These are phyloP conservation scores for Aspergillus sp. DNA, from an alignment of 2,329 filamentous ascomycete species.

Conservation along the genomic window DNA sequence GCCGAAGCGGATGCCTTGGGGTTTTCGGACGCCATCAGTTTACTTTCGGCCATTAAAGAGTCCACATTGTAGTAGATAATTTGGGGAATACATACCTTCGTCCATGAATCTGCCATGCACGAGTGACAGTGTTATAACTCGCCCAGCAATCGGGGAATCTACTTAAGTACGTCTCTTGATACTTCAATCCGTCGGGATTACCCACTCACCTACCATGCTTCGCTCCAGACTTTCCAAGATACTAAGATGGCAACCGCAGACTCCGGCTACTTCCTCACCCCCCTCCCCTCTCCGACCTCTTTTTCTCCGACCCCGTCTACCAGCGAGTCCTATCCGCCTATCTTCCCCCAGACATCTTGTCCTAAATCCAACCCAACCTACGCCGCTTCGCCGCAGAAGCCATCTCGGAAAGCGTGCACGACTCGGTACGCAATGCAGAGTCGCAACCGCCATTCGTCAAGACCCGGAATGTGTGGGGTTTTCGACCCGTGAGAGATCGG, in stretches of 20 bases:
- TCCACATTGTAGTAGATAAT: neutral
- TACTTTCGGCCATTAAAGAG: too few relatives aligned
- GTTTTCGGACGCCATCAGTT: conserved; percentile 69
- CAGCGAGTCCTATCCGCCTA: too few relatives aligned
- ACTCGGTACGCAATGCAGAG: conserved; percentile 53
- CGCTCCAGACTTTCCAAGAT: conserved; percentile 1
- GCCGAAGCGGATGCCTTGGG: conserved; percentile 73
- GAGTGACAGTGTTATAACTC: neutral
- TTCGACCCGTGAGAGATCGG: conserved; percentile 45
- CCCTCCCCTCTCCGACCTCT: too few relatives aligned
- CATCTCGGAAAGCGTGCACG: conserved; percentile 22
- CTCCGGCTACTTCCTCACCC: too few relatives aligned
- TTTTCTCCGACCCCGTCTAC: conserved; percentile 42
- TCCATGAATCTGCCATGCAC: neutral
- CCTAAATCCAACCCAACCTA: conserved; percentile 38
- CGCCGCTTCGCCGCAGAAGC: conserved; percentile 24
- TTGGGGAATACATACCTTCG: neutral
- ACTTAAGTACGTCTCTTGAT: conserved; percentile 30
- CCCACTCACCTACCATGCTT: conserved; percentile 30
- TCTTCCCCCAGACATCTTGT: conserved; percentile 27
- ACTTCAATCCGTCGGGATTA: conserved; percentile 47
- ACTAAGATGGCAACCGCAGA: too few relatives aligned
- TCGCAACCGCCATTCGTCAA: conserved; percentile 56
- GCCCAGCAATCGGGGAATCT: neutral
- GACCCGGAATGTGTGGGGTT: conserved; percentile 57